Evolutionary conservation across 768 basidiomycete genomes (phyloP).

Genomic region (Lentinus tigrinus): DNA sequence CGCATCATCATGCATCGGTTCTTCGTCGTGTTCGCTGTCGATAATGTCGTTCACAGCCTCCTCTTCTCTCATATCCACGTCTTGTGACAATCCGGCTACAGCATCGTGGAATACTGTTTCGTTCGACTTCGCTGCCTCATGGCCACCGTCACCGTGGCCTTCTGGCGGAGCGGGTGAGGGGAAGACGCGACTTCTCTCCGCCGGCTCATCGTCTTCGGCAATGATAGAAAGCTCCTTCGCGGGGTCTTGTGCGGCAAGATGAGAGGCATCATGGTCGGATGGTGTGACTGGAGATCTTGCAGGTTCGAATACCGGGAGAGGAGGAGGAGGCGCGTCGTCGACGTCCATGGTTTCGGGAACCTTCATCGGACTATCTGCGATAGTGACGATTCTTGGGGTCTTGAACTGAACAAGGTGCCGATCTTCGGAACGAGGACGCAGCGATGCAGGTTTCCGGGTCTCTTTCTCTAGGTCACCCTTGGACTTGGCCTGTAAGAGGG

Average conservation of each 20-base stretch:
- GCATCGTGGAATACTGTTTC: neutral
- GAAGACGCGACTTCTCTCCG: constrained; percentile 36
- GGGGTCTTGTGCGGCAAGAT: neutral
- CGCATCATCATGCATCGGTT: constrained; percentile 20
- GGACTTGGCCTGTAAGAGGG: constrained; percentile 31
- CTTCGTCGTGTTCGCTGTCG: constrained; percentile 2
- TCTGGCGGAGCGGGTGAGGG: neutral
- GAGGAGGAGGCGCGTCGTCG: neutral
- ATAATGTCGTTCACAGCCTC: neutral
- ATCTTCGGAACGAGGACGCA: neutral
- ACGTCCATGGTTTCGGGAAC: neutral
- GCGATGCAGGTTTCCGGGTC: neutral
- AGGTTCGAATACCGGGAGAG: neutral
- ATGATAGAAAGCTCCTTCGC: constrained; percentile 63
- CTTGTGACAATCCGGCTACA: neutral
- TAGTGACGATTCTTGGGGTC: constrained; percentile 17
- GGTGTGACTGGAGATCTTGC: neutral
- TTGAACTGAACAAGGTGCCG: constrained; percentile 3
- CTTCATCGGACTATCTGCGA: constrained; percentile 18
- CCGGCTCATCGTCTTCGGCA: constrained; percentile 65
- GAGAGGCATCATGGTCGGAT: neutral
- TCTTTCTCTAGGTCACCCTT: neutral
- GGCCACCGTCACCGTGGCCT: neutral
- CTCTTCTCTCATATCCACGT: constrained; percentile 11
- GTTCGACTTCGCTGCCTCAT: neutral